Evolutionary conservation across 78 protist species (phyloP), one percentile per base, ranked within the genome.

Genomic region (Chrysochromulina tobinii): DNA sequence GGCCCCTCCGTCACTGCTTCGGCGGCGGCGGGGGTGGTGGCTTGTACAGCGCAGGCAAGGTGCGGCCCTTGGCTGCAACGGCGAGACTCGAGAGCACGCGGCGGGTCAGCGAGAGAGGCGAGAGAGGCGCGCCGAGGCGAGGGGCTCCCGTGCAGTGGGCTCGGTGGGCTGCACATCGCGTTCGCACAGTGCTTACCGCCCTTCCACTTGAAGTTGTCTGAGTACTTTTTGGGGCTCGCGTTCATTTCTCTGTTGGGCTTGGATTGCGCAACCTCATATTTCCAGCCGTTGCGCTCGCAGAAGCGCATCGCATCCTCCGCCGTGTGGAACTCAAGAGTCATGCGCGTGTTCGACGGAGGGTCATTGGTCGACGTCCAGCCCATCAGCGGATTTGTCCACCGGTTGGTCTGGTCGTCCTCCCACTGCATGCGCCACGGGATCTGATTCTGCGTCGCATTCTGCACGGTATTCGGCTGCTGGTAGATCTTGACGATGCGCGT

Each of bases 351-450:
- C 7, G 53, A 27, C 51, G 5, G 50, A 11, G 79, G 79, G 79
- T 69, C 79, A 5, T 15, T 2, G 50, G 79, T 69, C 25, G 79
- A 69, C 25, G 79, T 69, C 79, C 79, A 69, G 5, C 79, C 79
- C 79, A 69, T 69, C 51, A 69, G 79, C 79, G 79, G 79, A 51
- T 69, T 69, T 3, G 79, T 25, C 79, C 79, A 69, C 54, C 79
- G 79, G 23, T 23, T 11, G 50, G 79, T 69, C 23, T 69, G 27
- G 51, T 69, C 79, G 51, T 69, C 79, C 14, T 69, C 79, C 79
- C 79, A 69, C 27, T 11, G 50, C 50, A 69, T 69, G 15, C 17
- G 21, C 79, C 79, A 69, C 50, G 3, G 7, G 53, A 9, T n/a
- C 12, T 8, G 8, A 18, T 15, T 15, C 79, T 69, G 27, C 23